These are phyloP conservation scores for Yamadazyma triangularis DNA, from an alignment of 1,139 yeast genomes.

Conservation along the genomic window DNA sequence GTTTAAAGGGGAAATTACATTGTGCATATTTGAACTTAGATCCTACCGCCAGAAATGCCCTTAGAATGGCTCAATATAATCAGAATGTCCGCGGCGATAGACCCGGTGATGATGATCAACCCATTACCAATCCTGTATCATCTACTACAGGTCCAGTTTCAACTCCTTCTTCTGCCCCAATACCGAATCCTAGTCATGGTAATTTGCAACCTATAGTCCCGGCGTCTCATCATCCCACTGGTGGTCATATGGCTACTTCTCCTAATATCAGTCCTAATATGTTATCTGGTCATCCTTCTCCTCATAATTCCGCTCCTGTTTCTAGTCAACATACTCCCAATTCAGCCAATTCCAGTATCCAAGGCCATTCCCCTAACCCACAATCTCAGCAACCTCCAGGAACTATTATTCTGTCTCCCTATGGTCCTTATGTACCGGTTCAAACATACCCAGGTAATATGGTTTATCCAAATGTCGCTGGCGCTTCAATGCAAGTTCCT, in stretches of 20 bases:
- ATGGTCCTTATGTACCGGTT: constrained; percentile 33
- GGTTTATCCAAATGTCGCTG: constrained; percentile 11
- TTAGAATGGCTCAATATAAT: constrained; percentile 49
- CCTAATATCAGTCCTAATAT: neutral
- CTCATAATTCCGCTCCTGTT: neutral
- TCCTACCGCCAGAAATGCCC: constrained; percentile 46
- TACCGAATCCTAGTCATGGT: neutral
- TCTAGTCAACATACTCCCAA: neutral
- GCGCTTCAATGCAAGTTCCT: constrained; percentile 14
- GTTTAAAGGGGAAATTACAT: constrained; percentile 52
- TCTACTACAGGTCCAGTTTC: neutral
- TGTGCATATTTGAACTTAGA: constrained; percentile 53
- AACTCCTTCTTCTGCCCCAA: neutral
- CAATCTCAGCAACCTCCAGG: constrained; percentile 2
- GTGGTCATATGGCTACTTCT: neutral
- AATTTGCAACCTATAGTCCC: neutral
- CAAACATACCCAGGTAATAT: constrained; percentile 22
- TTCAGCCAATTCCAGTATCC: neutral
- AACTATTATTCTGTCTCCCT: constrained; percentile 25
- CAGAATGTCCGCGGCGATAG: constrained; percentile 36
- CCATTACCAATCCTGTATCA: neutral
- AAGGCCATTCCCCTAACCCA: neutral
- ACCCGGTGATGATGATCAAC: constrained; percentile 12
- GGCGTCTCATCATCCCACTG: no score
- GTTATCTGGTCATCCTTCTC: neutral